Percentiles rank a stretch among this genome's conserved stretches.
Evolutionary conservation across 176 grass and related monocot species (phyloP).

Genomic region (Carex scoparia): DNA sequence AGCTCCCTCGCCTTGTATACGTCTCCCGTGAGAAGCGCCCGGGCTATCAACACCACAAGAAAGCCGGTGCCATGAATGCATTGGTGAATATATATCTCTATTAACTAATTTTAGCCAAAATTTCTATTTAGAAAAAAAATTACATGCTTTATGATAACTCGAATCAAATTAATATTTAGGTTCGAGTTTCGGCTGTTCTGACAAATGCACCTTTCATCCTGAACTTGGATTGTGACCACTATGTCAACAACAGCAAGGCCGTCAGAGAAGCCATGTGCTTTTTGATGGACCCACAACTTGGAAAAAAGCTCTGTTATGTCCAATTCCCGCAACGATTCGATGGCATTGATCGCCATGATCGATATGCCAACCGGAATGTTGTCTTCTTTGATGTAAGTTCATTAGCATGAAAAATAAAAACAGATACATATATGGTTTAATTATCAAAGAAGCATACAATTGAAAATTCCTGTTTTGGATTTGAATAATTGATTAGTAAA

Average conservation of each 20-base stretch:
- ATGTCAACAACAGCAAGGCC: slow-evolving; percentile 97
- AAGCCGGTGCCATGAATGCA: slow-evolving; percentile 89
- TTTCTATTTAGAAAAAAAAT: not conserved
- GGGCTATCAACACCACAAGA: slow-evolving; percentile 93
- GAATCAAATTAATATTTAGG: slow-evolving; percentile 15
- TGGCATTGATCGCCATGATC: slow-evolving; percentile 77
- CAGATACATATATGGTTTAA: too few relatives aligned
- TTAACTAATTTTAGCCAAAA: not conserved
- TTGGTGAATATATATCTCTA: slow-evolving; percentile 26
- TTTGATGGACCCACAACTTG: slow-evolving; percentile 92
- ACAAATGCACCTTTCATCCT: slow-evolving; percentile 90
- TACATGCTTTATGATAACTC: not conserved
- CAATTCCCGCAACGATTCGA: slow-evolving; percentile 95
- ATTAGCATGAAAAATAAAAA: not conserved
- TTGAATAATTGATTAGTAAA: not conserved
- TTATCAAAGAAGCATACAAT: too few relatives aligned
- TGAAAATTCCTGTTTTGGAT: not conserved
- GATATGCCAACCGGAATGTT: slow-evolving; percentile 84
- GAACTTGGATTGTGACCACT: slow-evolving; percentile 97
- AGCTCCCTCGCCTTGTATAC: slow-evolving; percentile 78
- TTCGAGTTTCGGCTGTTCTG: slow-evolving; percentile 78
- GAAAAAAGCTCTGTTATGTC: slow-evolving; percentile 93
- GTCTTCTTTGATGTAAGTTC: slow-evolving; percentile 85
- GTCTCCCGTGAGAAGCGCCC: slow-evolving; percentile 82
- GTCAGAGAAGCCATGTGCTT: slow-evolving; percentile 97